phyloP scores from a whole-genome alignment of 495 filamentous ascomycete species.

The Cladorrhinum samala region DNA sequence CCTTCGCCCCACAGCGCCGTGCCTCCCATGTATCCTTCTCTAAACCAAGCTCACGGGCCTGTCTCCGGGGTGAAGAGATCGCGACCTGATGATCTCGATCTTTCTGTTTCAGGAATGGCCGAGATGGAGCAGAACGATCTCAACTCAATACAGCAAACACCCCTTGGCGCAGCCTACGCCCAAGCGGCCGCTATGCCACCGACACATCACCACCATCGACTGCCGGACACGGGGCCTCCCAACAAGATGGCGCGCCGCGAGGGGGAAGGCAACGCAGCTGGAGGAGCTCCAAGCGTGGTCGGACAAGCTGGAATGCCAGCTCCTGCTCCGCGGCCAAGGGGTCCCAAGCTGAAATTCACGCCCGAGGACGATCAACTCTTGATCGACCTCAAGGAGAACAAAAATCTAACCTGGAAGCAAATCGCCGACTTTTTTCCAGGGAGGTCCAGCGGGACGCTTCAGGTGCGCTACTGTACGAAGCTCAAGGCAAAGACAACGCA shows the following conservation, averaged over 20 bases:
- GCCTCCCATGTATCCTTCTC: constrained; percentile 39
- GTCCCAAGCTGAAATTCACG: constrained; percentile 85
- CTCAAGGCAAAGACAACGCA: constrained; percentile 85
- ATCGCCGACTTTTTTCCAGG: constrained; percentile 93
- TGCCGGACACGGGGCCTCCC: constrained; percentile 58
- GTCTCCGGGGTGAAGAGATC: constrained; percentile 40
- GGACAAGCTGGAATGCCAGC: constrained; percentile 77
- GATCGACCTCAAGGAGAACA: constrained; percentile 85
- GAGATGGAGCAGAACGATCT: constrained; percentile 43
- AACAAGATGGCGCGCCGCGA: constrained; percentile 51
- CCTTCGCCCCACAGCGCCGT: constrained; percentile 40
- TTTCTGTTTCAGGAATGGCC: constrained; percentile 45
- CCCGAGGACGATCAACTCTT: constrained; percentile 80
- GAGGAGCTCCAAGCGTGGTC: constrained; percentile 63
- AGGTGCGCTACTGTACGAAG: constrained; percentile 92
- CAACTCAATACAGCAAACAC: constrained; percentile 44
- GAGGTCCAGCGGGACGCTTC: constrained; percentile 76
- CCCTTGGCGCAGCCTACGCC: constrained; percentile 38
- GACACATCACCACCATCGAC: constrained; percentile 67
- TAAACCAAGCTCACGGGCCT: constrained; percentile 36
- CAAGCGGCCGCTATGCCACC: constrained; percentile 34
- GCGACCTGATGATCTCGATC: constrained; percentile 44
- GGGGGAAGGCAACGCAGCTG: constrained; percentile 38
- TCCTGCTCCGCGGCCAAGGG: constrained; percentile 67
- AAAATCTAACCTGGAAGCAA: constrained; percentile 90